A percentile compares a stretch with the other conserved stretches of the same genome.
Conservation (phyloP, 139 green algal species). For the Coelastrella sp. region DNA sequence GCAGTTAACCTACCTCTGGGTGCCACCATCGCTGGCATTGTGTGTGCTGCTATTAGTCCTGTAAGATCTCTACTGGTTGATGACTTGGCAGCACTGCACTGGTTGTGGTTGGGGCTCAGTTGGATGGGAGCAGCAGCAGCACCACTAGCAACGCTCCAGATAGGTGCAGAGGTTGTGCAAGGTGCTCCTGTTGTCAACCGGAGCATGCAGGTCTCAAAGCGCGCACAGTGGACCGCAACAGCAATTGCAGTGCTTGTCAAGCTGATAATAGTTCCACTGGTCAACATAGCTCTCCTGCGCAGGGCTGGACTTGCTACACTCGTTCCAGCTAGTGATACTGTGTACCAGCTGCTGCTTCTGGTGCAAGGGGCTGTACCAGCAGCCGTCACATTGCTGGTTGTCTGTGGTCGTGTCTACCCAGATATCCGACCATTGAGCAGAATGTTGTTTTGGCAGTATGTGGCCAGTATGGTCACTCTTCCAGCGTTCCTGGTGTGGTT, state of each 20-base stretch:
- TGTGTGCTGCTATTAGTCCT: conserved; percentile 30
- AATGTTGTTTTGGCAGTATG: conserved; percentile 50
- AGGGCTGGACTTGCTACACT: background rate
- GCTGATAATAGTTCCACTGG: conserved; percentile 36
- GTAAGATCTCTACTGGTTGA: conserved; percentile 31
- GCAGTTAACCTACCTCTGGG: conserved; percentile 41
- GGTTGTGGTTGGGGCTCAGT: conserved; percentile 34
- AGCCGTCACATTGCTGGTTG: conserved; percentile 40
- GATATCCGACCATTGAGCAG: conserved; percentile 22
- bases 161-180: conserved; percentile 49
- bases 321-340: conserved; percentile 6
- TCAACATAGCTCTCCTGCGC: conserved; percentile 19
- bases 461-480: conserved; percentile 31
- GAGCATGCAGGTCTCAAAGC: conserved; percentile 1
- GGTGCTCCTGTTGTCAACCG: background rate
- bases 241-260: conserved; percentile 38
- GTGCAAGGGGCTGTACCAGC: conserved; percentile 36
- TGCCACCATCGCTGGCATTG: conserved; percentile 19
- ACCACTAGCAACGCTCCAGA: conserved; percentile 49
- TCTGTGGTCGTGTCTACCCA: conserved; percentile 33
- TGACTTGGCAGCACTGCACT: conserved; percentile 40
- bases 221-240: conserved; percentile 10
- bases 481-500: conserved; percentile 46
- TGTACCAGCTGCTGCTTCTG: conserved; percentile 46
- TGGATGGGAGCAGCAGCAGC: conserved; percentile 47